Conservation (phyloP, 2,329 filamentous ascomycete species). For the Penicillium glabrum region DNA sequence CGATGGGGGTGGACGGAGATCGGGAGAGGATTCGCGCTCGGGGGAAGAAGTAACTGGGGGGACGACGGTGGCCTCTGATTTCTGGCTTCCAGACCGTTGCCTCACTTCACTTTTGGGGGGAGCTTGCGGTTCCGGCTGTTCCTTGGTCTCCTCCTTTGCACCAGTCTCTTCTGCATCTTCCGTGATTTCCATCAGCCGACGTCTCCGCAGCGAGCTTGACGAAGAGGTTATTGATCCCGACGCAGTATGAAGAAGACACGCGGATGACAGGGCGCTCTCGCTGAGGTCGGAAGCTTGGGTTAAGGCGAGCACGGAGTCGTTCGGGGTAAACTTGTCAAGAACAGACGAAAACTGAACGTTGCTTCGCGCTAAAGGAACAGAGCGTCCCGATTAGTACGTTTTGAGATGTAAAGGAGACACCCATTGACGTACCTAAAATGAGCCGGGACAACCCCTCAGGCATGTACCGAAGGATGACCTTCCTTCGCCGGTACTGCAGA, state of each 20-base stretch:
- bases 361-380: conserved; percentile 66
- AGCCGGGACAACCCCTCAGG: conserved; percentile 88
- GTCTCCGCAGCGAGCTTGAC: conserved; percentile 72
- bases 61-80: conserved; percentile 37
- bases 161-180: conserved; percentile 84
- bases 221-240: conserved; percentile 84
- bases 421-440: conserved; percentile 72
- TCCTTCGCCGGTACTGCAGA: conserved; percentile 82
- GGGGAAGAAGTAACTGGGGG: conserved; percentile 23
- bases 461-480: conserved; percentile 88
- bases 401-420: background rate
- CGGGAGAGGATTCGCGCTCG: conserved; percentile 14
- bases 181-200: conserved; percentile 85
- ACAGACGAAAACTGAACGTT: conserved; percentile 67
- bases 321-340: conserved; percentile 71
- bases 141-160: conserved; percentile 51
- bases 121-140: conserved; percentile 33
- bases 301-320: conserved; percentile 82
- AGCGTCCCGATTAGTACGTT: background rate
- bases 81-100: conserved; percentile 30
- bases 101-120: conserved; percentile 20
- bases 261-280: conserved; percentile 82
- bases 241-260: conserved; percentile 85
- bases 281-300: conserved; percentile 73
- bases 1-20: conserved; percentile 18